These are phyloP conservation scores for Penicillium glabrum DNA, from an alignment of 2,329 filamentous ascomycete species.

Conservation along the genomic window DNA sequence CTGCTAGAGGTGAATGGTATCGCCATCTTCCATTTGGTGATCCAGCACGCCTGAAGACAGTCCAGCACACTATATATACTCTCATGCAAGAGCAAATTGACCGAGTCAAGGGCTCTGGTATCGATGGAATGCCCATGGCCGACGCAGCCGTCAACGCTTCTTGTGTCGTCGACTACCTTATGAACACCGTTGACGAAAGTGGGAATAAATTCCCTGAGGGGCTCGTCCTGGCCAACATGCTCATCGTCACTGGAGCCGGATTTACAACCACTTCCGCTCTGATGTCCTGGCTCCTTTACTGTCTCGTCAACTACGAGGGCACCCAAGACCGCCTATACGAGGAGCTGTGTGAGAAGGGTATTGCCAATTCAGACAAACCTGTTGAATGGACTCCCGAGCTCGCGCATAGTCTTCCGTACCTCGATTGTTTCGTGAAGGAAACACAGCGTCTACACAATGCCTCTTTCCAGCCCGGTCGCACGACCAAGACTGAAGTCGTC, in stretches of 20 bases:
- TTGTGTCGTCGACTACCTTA: slow-evolving; percentile 47
- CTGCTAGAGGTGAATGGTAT: slow-evolving; percentile 58
- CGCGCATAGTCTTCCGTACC: slow-evolving; percentile 49
- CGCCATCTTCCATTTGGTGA: slow-evolving; percentile 58
- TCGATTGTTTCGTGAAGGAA: slow-evolving; percentile 55
- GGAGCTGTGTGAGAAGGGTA: slow-evolving; percentile 55
- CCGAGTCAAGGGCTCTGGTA: slow-evolving; percentile 34
- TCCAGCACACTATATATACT: background rate
- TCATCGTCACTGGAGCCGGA: slow-evolving; percentile 58
- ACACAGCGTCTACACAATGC: slow-evolving; percentile 62
- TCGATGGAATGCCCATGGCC: background rate
- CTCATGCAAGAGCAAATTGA: background rate
- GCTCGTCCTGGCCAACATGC: slow-evolving; percentile 41
- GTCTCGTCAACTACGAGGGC: slow-evolving; percentile 53
- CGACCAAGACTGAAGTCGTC: slow-evolving; percentile 56
- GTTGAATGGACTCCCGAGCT: slow-evolving; percentile 47
- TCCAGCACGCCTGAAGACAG: slow-evolving; percentile 24
- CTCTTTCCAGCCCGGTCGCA: slow-evolving; percentile 62
- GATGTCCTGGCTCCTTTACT: slow-evolving; percentile 59
- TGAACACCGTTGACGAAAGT: slow-evolving; percentile 55
- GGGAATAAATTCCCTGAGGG: slow-evolving; percentile 55
- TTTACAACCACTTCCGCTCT: slow-evolving; percentile 62
- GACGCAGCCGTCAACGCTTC: background rate
- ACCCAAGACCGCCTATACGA: slow-evolving; percentile 60
- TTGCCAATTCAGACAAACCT: slow-evolving; percentile 42